These are phyloP conservation scores for Grosmannia clavigera DNA, from an alignment of 2,329 filamentous ascomycete species.

Conservation along the genomic window DNA sequence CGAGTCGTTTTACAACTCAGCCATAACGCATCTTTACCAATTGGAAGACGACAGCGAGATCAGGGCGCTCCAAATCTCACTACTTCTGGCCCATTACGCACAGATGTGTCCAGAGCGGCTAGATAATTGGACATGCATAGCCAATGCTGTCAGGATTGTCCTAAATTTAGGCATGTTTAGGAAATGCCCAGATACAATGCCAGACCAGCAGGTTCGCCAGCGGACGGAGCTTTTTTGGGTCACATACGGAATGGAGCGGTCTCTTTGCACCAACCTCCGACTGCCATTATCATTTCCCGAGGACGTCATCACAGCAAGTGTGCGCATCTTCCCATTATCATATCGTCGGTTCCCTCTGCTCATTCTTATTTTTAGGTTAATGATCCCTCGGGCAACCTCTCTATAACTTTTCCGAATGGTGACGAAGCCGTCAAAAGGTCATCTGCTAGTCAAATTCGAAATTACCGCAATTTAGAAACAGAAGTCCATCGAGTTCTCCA, in stretches of 20 bases:
- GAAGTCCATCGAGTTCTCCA: constrained; percentile 2
- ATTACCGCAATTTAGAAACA: not conserved
- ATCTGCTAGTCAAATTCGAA: constrained; percentile 1
- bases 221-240: constrained; percentile 53
- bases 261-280: constrained; percentile 34
- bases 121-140: constrained; percentile 31
- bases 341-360: not conserved
- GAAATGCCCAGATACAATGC: constrained; percentile 35
- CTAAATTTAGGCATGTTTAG: constrained; percentile 35
- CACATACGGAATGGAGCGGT: constrained; percentile 40
- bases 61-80: constrained; percentile 33
- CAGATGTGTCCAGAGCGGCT: constrained; percentile 32
- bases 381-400: not conserved
- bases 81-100: constrained; percentile 37
- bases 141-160: constrained; percentile 37
- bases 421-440: not conserved
- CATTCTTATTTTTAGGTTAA: not conserved
- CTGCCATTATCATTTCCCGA: constrained; percentile 29
- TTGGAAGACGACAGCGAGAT: constrained; percentile 20
- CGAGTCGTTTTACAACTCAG: constrained; percentile 2
- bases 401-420: not conserved
- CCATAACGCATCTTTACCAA: constrained; percentile 20
- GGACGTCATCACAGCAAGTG: not conserved
- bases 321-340: not conserved
- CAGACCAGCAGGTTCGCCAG: constrained; percentile 34